A percentile compares a stretch with the other conserved stretches of the same genome.
These are phyloP conservation scores for Lycium ferocissimum DNA, from an alignment of 257 asterid genomes.

Conservation along the genomic window DNA sequence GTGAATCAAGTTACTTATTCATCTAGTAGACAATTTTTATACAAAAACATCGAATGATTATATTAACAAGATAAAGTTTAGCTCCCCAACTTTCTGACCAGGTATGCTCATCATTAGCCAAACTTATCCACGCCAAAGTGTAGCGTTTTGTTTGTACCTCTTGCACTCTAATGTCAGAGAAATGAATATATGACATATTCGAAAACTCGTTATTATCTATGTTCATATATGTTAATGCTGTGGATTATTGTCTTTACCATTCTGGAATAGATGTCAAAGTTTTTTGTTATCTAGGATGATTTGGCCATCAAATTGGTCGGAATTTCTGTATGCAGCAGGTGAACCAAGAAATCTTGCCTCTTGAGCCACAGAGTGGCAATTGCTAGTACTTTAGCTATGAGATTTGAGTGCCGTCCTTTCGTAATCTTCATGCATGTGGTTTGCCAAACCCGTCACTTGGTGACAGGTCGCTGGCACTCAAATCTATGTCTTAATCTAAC, in stretches of 20 bases:
- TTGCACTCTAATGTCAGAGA: background rate
- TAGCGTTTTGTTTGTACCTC: constrained; percentile 5
- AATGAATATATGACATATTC: background rate
- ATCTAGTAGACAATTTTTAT: background rate
- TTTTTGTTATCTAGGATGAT: background rate
- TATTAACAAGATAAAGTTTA: background rate
- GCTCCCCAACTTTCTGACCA: background rate
- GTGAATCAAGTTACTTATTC: constrained; percentile 15
- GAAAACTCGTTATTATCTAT: background rate
- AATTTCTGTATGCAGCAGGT: too few relatives aligned
- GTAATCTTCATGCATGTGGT: too few relatives aligned
- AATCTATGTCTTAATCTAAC: too few relatives aligned
- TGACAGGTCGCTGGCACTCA: too few relatives aligned
- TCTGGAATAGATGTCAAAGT: background rate
- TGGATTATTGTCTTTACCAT: background rate
- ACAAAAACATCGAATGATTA: background rate
- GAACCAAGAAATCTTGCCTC: too few relatives aligned
- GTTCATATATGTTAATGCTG: background rate
- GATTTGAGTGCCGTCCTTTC: too few relatives aligned
- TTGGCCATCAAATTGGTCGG: too few relatives aligned
- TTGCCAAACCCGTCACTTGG: too few relatives aligned
- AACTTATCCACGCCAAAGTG: too few relatives aligned
- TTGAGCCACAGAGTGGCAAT: too few relatives aligned
- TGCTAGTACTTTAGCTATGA: too few relatives aligned
- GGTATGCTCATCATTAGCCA: background rate